Base-by-base conservation (phyloP, 2,329 filamentous ascomycete species). In the Penicillium sp. region DNA sequence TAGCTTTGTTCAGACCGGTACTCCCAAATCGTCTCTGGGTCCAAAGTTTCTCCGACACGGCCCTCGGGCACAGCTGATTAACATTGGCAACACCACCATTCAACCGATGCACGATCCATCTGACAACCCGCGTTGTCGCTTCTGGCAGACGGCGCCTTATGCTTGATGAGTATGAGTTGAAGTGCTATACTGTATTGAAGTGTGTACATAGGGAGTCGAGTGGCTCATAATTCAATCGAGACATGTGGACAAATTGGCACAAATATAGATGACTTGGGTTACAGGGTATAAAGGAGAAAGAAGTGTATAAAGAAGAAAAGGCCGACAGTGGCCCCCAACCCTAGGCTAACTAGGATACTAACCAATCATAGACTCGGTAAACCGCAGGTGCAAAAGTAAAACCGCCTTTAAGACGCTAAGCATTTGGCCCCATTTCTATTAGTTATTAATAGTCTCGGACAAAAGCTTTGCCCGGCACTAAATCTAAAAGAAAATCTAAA, bases 81-180 rank as follows among this genome's bases (percentile, higher is more conserved):
- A 70, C 14, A 59, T 80, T 29, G 71, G 70, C 29, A 61, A 68
- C 8, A 65, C 64, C 1, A 65, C 65, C 8, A 74, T 77, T 27
- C 64, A 59, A 22, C 60, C 69, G 47, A 59, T 66, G 29, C 65
- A 51, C 48, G 77, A 81, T 61, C 64, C 66, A 9, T 70, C 73
- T 46, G 70, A 69, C 8, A 77, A 75, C 54, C 56, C 57, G 34
- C 67, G 77, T 52, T 80, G 78, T 61, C 62, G 64, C 44, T 80
- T 70, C 67, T 80, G 77, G 77, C 75, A 79, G 64, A 70, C 74
- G 59, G 73, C 64, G 24, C 53, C 77, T 46, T 75, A 69, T 49
- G 57, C 43, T 14, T 41, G 18, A 49, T 28, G 16, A 22, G 3
- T 16, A 18, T 20, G 8, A 31, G 1, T 10, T 8, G 28, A 5